Percentiles rank a stretch among this genome's conserved stretches.
phyloP scores from a whole-genome alignment of 2,329 filamentous ascomycete genomes.

The Gaeumannomyces sp. region DNA sequence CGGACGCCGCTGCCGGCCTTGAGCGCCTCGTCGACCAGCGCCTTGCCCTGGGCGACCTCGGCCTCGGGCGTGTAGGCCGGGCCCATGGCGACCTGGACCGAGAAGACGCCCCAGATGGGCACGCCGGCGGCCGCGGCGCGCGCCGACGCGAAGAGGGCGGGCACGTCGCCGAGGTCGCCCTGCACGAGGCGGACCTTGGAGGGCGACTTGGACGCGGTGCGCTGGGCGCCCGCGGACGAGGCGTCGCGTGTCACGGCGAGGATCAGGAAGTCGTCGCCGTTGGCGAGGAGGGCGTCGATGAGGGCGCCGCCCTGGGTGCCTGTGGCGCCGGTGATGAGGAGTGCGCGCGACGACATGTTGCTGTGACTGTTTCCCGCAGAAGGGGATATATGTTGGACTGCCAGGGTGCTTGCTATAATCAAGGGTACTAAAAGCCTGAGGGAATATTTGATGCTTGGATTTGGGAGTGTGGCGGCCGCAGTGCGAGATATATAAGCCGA shows the following conservation, averaged over 20 bases:
- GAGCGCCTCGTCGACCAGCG: constrained; percentile 36
- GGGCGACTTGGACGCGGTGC: constrained; percentile 29
- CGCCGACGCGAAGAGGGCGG: constrained; percentile 40
- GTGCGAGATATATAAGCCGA: too few species aligned
- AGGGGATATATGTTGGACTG: too few species aligned
- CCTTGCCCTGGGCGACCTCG: constrained; percentile 44
- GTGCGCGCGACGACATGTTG: neutral
- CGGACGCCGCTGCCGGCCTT: constrained; percentile 28
- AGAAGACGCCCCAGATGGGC: constrained; percentile 50
- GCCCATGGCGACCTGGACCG: constrained; percentile 38
- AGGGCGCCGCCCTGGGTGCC: constrained; percentile 25
- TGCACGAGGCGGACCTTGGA: constrained; percentile 43
- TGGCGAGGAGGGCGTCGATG: constrained; percentile 20
- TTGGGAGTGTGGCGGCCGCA: too few species aligned
- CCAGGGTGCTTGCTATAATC: too few species aligned
- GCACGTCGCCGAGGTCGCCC: constrained; percentile 45
- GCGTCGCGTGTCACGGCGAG: constrained; percentile 50
- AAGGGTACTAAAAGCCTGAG: too few species aligned
- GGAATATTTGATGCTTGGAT: too few species aligned
- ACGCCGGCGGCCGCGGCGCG: constrained; percentile 9
- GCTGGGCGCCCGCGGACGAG: constrained; percentile 35
- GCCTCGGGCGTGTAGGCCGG: constrained; percentile 23
- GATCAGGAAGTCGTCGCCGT: constrained; percentile 31
- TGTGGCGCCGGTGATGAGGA: constrained; percentile 23
- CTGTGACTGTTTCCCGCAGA: too few species aligned